Conservation (phyloP, 2,329 filamentous ascomycete genomes). For the Neofusicoccum parvum region DNA sequence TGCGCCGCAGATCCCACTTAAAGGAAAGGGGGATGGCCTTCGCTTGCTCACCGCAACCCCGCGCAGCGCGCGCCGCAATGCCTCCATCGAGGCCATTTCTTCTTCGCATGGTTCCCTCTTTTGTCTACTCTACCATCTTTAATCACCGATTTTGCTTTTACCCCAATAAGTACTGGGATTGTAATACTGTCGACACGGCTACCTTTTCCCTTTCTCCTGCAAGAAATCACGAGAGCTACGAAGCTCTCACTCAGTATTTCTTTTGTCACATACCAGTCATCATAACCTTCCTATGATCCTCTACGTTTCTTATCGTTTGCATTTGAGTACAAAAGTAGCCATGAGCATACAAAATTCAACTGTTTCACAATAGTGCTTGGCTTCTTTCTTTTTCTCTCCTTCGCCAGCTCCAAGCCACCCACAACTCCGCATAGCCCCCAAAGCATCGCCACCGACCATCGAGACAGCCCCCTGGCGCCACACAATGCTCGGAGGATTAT, state of each 20-base stretch:
- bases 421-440: no score
- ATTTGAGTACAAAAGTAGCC: not conserved
- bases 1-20: constrained; percentile 13
- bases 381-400: not conserved
- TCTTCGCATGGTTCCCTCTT: not conserved
- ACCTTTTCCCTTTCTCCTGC: no score
- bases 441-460: not conserved
- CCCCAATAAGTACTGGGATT: not conserved
- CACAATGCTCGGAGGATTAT: no score
- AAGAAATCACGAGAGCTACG: no score
- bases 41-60: not conserved
- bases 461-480: no score
- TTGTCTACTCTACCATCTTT: not conserved
- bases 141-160: not conserved
- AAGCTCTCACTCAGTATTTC: not conserved
- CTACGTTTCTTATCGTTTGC: not conserved
- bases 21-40: constrained; percentile 1
- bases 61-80: not conserved
- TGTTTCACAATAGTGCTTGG: no score
- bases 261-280: not conserved
- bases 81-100: not conserved
- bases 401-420: no score
- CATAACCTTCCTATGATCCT: not conserved
- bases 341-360: not conserved
- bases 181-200: not conserved